Evolutionary conservation across 805 yeast species (phyloP).

Genomic region (Nakazawaea ernobii): DNA sequence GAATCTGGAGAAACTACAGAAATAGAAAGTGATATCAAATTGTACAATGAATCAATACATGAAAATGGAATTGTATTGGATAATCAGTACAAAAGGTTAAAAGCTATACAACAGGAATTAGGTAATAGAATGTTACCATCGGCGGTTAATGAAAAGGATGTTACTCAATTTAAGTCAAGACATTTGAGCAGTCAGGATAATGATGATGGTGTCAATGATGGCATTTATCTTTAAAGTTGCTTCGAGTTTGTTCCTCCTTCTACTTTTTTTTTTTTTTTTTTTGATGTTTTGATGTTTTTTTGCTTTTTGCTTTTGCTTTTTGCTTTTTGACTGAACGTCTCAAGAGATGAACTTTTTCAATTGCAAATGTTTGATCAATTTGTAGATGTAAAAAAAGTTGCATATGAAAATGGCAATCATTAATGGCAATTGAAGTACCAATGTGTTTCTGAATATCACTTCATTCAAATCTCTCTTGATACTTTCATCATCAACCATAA

Average conservation of each 20-base stretch:
- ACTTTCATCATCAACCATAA: not conserved
- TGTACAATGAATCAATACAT: conserved; percentile 47
- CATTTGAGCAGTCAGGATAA: conserved; percentile 7
- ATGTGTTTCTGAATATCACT: conserved; percentile 1
- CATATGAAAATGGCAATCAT: not conserved
- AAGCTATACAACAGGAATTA: conserved; percentile 41
- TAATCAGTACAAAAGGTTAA: conserved; percentile 43
- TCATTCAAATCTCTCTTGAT: conserved; percentile 9
- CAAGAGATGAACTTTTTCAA: not conserved
- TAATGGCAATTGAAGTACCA: conserved; percentile 1
- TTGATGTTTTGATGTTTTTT: no score
- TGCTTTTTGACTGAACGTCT: not conserved
- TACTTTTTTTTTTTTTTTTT: no score
- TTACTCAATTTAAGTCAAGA: not conserved
- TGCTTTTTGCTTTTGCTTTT: not conserved
- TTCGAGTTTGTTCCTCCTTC: no score
- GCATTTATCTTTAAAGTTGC: conserved; percentile 5
- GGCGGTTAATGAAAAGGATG: not conserved
- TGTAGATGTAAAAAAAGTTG: not conserved
- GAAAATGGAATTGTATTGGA: conserved; percentile 53
- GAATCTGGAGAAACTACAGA: conserved; percentile 29
- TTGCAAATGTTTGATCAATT: conserved; percentile 1
- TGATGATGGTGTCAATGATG: conserved; percentile 5
- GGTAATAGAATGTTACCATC: conserved; percentile 28
- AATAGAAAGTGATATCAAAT: conserved; percentile 37